phyloP scores from a whole-genome alignment of 306 rosid species.

The Fragaria ananassa region DNA sequence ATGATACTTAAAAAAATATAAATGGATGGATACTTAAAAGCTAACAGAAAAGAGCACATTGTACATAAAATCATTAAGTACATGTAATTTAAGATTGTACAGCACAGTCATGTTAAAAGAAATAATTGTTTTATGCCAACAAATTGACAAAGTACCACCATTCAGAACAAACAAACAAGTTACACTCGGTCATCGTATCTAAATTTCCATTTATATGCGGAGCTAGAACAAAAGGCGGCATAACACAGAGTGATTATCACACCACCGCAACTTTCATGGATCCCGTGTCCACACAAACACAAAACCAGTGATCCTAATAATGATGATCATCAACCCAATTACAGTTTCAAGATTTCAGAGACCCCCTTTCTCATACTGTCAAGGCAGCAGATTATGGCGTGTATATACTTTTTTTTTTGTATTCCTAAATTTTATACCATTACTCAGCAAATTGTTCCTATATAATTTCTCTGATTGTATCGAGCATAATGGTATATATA shows the following conservation, averaged over 20 bases:
- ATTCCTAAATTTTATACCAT: neutral
- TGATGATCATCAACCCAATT: neutral
- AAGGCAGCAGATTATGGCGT: neutral
- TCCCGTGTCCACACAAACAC: neutral
- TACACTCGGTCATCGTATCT: neutral
- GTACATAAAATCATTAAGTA: constrained; percentile 1
- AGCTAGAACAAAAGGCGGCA: neutral
- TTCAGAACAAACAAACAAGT: neutral
- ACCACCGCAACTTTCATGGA: neutral
- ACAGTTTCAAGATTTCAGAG: neutral
- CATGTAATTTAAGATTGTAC: constrained; percentile 13
- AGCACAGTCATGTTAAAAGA: neutral
- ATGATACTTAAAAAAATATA: constrained; percentile 24
- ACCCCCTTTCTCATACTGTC: neutral
- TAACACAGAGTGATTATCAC: neutral
- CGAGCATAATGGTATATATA: neutral
- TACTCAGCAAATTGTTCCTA: neutral
- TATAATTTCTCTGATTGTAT: neutral
- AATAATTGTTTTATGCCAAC: neutral
- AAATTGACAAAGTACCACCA: neutral
- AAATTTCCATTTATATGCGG: neutral
- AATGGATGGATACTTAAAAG: constrained; percentile 26
- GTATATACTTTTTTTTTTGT: neutral
- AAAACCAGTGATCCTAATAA: neutral
- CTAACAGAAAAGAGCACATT: constrained; percentile 22